Base-by-base conservation (phyloP, 352 stramenopile species). In the Globisporangium echinulatum region DNA sequence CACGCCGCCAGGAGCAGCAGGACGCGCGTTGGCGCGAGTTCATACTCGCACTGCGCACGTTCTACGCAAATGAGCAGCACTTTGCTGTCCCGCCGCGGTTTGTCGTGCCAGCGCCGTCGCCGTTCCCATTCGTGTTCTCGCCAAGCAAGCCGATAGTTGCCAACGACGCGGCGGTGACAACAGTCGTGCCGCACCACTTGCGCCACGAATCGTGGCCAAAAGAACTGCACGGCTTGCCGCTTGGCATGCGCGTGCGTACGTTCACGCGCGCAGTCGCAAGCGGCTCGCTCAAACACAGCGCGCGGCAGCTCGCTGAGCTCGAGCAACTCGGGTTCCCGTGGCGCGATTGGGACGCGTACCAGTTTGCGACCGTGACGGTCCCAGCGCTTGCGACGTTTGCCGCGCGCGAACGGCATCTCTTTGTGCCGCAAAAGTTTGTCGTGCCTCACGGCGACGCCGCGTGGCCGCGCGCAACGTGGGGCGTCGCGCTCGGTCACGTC, bases 401-500 rank as follows among this genome's bases (percentile, higher is more conserved):
- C 13, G 48, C 77, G 44, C 63, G 87, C 0, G 79, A 96, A 53
- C 89, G 88, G 17, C 75, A 97, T 63, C 66, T 98, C 25, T 87
- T 96, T 56, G 89, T 98, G n/a, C 92, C 91, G 43, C 88, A 97
- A 66, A 90, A 92, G 56, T 98, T 97, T 64, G 77, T 92, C 13
- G 85, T 98, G 1, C 90, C 90, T 2, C 56, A 75, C 7, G 68
- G 77, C 49, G 77, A 81, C 17, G 33, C 64, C 0, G 61, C 69
- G 7, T 98, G 90, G 88, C 87, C 92, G 14, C 67, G 88, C 54
- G 65, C 86, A 33, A 88, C 85, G 36, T 88, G 83, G 69, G 89
- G 90, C 4, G 80, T 96, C 52, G 75, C 82, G 43, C 68, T 98
- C 8, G 94, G 94, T 8, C 69, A 90, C 39, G 79, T 88, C 15